phyloP scores from a whole-genome alignment of 2,329 filamentous ascomycete genomes.

The Cercospora brassicicola region DNA sequence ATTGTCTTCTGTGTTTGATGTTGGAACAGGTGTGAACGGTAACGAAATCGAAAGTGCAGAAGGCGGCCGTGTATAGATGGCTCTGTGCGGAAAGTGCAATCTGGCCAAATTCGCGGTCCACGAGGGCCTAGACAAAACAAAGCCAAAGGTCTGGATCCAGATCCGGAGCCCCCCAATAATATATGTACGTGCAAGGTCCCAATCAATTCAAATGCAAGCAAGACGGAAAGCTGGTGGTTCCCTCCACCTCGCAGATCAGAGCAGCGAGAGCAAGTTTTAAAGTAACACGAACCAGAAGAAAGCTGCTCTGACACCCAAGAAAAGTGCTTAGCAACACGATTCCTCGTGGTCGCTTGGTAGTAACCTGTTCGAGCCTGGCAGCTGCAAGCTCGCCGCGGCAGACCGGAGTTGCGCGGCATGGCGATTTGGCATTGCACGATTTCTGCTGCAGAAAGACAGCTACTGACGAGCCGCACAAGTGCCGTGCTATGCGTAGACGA shows the following conservation, averaged over 20 bases:
- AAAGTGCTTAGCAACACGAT: conserved; percentile 1
- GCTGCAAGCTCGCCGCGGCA: neutral
- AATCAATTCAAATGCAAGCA: neutral
- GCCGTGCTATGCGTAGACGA: neutral
- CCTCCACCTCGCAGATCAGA: neutral
- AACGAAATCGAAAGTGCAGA: neutral
- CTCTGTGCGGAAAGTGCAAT: neutral
- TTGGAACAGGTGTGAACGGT: neutral
- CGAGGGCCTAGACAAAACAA: neutral
- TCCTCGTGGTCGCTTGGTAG: neutral
- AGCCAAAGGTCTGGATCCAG: neutral
- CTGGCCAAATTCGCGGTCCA: neutral
- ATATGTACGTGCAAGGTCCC: neutral
- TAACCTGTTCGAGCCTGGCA: neutral
- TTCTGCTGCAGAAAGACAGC: neutral
- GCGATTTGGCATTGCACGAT: neutral
- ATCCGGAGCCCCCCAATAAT: neutral
- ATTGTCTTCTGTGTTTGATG: neutral
- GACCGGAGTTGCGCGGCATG: neutral
- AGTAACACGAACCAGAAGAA: neutral
- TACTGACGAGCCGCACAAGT: neutral
- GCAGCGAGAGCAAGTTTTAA: conserved; percentile 5
- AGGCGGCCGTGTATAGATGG: neutral
- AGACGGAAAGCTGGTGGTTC: neutral
- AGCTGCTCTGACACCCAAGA: neutral